These are phyloP conservation scores for Polyplosphaeria fusca DNA, from an alignment of 495 filamentous ascomycete species.

Conservation along the genomic window DNA sequence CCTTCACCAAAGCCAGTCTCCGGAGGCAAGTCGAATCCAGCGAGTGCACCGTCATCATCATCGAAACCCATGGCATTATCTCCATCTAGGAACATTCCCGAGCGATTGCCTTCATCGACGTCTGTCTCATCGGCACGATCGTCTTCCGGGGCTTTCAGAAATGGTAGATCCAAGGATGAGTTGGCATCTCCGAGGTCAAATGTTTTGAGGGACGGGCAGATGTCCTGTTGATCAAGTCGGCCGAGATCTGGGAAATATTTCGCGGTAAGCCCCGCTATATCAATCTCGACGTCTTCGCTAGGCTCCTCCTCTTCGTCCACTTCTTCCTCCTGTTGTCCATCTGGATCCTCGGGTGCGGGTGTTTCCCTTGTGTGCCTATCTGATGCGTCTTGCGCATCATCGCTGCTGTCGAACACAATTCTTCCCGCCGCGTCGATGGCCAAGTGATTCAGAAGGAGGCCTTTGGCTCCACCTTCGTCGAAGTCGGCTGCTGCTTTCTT, in stretches of 20 bases:
- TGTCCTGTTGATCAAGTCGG: constrained; percentile 76
- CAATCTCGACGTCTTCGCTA: constrained; percentile 63
- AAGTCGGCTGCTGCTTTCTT: constrained; percentile 98
- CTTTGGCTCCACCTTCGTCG: constrained; percentile 96
- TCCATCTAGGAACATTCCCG: constrained; percentile 78
- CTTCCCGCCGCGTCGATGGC: constrained; percentile 86
- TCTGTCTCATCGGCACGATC: constrained; percentile 54
- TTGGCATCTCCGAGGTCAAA: constrained; percentile 84
- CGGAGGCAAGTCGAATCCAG: constrained; percentile 68
- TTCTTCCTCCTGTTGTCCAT: constrained; percentile 41
- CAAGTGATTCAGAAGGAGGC: constrained; percentile 88
- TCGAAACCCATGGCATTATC: constrained; percentile 75
- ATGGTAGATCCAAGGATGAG: constrained; percentile 83
- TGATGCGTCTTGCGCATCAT: constrained; percentile 70
- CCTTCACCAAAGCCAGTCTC: constrained; percentile 72
- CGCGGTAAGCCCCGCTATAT: constrained; percentile 66
- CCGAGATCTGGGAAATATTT: constrained; percentile 86
- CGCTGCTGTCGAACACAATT: constrained; percentile 97
- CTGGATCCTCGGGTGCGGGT: constrained; percentile 38
- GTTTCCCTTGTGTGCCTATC: constrained; percentile 39
- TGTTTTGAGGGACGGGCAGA: constrained; percentile 91
- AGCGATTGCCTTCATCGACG: constrained; percentile 58
- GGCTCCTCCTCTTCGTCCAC: constrained; percentile 45
- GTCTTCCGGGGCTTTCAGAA: constrained; percentile 85
- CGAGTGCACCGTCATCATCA: constrained; percentile 70